Conservation (phyloP, 257 asterid species). For the Nyctanthes arbortristis region DNA sequence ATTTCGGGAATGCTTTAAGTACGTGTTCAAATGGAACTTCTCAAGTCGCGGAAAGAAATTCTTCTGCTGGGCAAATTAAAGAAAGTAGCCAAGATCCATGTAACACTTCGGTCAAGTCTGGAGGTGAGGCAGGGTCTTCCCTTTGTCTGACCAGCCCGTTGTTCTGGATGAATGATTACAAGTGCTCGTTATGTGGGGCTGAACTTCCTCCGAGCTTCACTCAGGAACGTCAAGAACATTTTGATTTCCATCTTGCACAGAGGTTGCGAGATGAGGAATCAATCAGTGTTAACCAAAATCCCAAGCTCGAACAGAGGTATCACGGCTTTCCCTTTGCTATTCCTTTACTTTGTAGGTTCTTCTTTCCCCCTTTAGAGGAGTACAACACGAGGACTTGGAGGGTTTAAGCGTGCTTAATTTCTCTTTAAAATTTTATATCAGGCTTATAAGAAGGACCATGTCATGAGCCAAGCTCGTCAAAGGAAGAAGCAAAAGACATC, state of each 20-base stretch:
- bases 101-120: conserved; percentile 15
- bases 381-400: too few species aligned
- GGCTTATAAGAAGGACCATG: conserved; percentile 46
- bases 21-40: conserved; percentile 18
- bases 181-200: conserved; percentile 78
- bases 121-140: conserved; percentile 38
- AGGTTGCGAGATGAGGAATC: conserved; percentile 83
- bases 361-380: neutral
- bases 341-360: neutral
- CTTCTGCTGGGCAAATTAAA: conserved; percentile 27
- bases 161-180: conserved; percentile 71
- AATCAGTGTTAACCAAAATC: conserved; percentile 28
- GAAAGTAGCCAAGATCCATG: conserved; percentile 25
- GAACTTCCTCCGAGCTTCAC: conserved; percentile 79
- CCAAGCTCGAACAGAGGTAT: conserved; percentile 43
- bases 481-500: conserved; percentile 69
- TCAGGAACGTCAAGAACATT: conserved; percentile 91
- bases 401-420: too few species aligned
- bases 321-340: conserved; percentile 1
- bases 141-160: conserved; percentile 30
- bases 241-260: conserved; percentile 89
- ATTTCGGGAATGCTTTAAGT: conserved; percentile 20
- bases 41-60: conserved; percentile 23
- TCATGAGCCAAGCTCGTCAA: conserved; percentile 34
- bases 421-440: conserved; percentile 22